Evolutionary conservation across 2,329 filamentous ascomycete genomes (phyloP).

Genomic region (Phoma herbarum): DNA sequence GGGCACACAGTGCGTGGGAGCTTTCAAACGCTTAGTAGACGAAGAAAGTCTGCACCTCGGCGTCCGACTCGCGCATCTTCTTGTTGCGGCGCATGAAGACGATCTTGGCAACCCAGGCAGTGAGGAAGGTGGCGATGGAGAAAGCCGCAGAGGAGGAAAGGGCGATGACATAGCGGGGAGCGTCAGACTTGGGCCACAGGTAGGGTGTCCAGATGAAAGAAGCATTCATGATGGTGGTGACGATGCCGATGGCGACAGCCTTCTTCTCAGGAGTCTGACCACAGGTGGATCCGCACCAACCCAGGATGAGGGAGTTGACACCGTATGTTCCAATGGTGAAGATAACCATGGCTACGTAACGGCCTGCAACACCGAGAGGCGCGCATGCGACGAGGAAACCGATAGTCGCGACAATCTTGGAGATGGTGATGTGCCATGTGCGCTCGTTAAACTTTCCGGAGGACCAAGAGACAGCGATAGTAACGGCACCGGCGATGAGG

Average conservation of each 20-base stretch:
- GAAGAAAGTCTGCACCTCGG: constrained; percentile 41
- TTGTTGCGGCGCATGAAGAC: constrained; percentile 45
- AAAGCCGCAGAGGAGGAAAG: constrained; percentile 45
- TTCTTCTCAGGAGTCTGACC: constrained; percentile 59
- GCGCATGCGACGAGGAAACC: constrained; percentile 74
- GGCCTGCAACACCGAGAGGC: constrained; percentile 63
- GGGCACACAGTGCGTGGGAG: neutral
- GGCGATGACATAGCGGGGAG: constrained; percentile 43
- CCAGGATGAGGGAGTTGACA: constrained; percentile 55
- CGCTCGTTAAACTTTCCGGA: constrained; percentile 76
- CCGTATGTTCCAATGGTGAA: constrained; percentile 50
- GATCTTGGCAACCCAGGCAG: constrained; percentile 46
- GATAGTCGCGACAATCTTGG: constrained; percentile 67
- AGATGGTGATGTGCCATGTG: constrained; percentile 71
- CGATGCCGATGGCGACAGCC: constrained; percentile 56
- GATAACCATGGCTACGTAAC: constrained; percentile 74
- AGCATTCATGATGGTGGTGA: constrained; percentile 56
- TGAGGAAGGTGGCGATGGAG: constrained; percentile 40
- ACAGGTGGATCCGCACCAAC: constrained; percentile 55
- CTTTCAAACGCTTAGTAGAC: constrained; percentile 37
- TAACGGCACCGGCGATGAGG: constrained; percentile 65
- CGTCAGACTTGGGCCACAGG: constrained; percentile 46
- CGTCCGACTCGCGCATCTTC: constrained; percentile 38
- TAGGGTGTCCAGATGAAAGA: constrained; percentile 54
- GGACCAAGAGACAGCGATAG: constrained; percentile 73